Evolutionary conservation across 495 filamentous ascomycete genomes (phyloP), one percentile per base, ranked within the genome.

Genomic region (Talaromyces wortmannii): DNA sequence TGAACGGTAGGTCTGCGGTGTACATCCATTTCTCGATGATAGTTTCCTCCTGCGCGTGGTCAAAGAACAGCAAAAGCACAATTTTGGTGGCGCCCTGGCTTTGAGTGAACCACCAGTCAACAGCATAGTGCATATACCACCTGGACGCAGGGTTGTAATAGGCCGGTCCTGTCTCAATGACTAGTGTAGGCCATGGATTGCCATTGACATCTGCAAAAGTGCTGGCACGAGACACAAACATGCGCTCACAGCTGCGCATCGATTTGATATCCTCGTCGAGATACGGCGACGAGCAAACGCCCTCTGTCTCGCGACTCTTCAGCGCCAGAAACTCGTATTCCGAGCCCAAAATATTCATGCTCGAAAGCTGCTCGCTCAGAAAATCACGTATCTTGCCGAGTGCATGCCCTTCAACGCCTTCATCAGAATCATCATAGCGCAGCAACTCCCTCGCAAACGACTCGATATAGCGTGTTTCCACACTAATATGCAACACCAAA

Each of bases 91-190:
- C 40, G 42, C 15, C 44, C 52, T 53, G 42, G 56, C 47, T 57
- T 58, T 50, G 63, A 49, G 18, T 58, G 59, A 36, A 65, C 51
- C 51, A 53, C 51, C 51, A 53, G 36, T 53, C 51, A 2, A 18
- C 51, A 23, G 16, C 42, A 11, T 23, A 45, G 10, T 53, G 36
- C 5, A 53, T 2, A 4, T 44, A 45, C 3, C 15, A 13, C 5
- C 51, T 33, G n/a, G 51, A 45, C 0, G 51, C 51, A 6, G n/a
- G 3, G 36, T 53, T 53, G 40, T 17, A 6, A 18, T 33, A 36
- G 7, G 40, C 40, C 16, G 51, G 49, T 1, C 31, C 51, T n/a
- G 51, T 45, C 18, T 53, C 51, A 15, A 53, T 45, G 42, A 53
- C 36, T 29, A 53, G 6, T 2, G 51, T 44, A 5, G 51, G 51